Percentiles rank a stretch among this genome's conserved stretches.
Evolutionary conservation across 305 asterid species (phyloP).

Genomic region (Caryopteris hybrid): DNA sequence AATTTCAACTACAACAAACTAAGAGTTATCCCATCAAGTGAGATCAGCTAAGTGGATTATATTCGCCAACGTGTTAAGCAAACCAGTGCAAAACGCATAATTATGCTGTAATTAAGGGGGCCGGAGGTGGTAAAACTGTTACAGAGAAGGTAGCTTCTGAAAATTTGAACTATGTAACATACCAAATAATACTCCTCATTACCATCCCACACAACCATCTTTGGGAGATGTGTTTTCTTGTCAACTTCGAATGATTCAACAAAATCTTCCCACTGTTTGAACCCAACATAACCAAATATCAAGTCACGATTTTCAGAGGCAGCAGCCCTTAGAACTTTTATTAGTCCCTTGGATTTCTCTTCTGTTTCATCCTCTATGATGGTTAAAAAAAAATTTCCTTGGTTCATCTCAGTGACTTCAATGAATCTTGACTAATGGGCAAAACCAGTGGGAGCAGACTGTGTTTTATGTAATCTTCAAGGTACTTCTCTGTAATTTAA

Average conservation of each 20-base stretch:
- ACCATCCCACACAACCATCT: conserved; percentile 90
- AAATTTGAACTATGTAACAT: not conserved
- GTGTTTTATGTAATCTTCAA: conserved; percentile 76
- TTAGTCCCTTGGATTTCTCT: conserved; percentile 43
- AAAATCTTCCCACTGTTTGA: conserved; percentile 76
- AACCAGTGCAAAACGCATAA: no score
- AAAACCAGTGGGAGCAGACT: conserved; percentile 69
- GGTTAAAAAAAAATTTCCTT: conserved; percentile 64
- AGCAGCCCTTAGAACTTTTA: conserved; percentile 72
- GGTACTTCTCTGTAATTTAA: conserved; percentile 57
- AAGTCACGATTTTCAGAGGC: conserved; percentile 94
- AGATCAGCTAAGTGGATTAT: no score
- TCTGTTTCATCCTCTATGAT: conserved; percentile 66
- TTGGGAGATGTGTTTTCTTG: conserved; percentile 68
- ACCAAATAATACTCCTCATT: conserved; percentile 43
- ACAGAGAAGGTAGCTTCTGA: not conserved
- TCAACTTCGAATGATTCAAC: conserved; percentile 62
- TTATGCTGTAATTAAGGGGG: no score
- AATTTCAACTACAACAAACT: no score
- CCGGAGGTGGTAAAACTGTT: no score
- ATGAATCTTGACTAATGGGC: conserved; percentile 61
- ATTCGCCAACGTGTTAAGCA: no score
- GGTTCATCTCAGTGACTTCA: conserved; percentile 59
- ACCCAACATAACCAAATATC: conserved; percentile 75
- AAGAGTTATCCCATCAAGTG: no score